These are phyloP conservation scores for Russula sp. DNA, from an alignment of 768 basidiomycete genomes.

Conservation along the genomic window DNA sequence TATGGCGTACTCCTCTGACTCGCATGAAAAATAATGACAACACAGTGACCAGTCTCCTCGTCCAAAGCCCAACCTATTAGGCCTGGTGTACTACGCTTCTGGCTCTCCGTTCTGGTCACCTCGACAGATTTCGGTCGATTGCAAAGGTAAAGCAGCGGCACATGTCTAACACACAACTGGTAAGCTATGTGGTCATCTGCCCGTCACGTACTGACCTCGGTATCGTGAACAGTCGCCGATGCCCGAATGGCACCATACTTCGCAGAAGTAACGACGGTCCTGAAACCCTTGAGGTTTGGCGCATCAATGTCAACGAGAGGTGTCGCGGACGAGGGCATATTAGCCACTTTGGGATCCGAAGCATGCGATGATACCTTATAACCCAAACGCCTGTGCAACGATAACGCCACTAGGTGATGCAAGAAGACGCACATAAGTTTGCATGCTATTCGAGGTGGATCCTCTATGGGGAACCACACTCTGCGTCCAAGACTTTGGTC, in stretches of 20 bases:
- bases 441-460: conserved; percentile 7
- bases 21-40: background rate
- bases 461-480: background rate
- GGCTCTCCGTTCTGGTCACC: background rate
- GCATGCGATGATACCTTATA: conserved; percentile 14
- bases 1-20: background rate
- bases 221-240: background rate
- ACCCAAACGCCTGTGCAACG: conserved; percentile 14
- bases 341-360: conserved; percentile 5
- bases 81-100: background rate
- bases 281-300: background rate
- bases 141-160: background rate
- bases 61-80: background rate
- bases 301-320: background rate
- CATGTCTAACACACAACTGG: background rate
- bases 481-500: conserved; percentile 3
- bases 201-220: background rate
- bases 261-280: background rate
- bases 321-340: background rate
- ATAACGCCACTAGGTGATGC: conserved; percentile 13
- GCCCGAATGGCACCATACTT: conserved; percentile 11
- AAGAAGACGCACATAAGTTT: conserved; percentile 20
- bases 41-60: background rate
- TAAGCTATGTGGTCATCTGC: background rate
- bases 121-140: background rate